phyloP scores from a whole-genome alignment of 108 stramenopile species.

The Nitzschia sp. region DNA sequence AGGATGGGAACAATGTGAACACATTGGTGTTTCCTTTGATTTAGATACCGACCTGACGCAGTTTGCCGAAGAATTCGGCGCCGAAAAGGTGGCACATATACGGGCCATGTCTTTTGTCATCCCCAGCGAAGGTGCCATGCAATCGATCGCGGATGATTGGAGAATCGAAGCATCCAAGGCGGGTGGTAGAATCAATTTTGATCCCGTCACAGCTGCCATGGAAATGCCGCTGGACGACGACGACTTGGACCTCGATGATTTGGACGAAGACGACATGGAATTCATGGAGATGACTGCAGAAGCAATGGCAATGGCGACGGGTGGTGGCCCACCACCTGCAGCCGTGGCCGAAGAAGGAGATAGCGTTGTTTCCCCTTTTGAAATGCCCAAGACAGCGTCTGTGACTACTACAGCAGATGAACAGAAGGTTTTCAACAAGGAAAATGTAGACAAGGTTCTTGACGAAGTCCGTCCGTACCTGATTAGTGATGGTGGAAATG shows the following conservation, averaged over 20 bases:
- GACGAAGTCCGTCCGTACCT: slow-evolving; percentile 96
- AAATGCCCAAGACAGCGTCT: slow-evolving; percentile 18
- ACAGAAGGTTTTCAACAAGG: slow-evolving; percentile 65
- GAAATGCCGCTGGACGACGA: slow-evolving; percentile 47
- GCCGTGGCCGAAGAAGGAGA: slow-evolving; percentile 1
- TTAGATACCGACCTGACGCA: slow-evolving; percentile 37
- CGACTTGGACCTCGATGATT: slow-evolving; percentile 79
- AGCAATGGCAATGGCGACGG: slow-evolving; percentile 23
- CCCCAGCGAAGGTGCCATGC: slow-evolving; percentile 78
- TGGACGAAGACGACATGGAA: slow-evolving; percentile 68
- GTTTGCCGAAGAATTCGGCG: slow-evolving; percentile 15
- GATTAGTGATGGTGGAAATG: slow-evolving; percentile 95
- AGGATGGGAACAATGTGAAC: slow-evolving; percentile 68
- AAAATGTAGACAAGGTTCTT: slow-evolving; percentile 91
- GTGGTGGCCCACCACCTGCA: neutral
- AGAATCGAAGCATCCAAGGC: slow-evolving; percentile 47
- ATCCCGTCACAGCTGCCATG: slow-evolving; percentile 29
- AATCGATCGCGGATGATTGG: slow-evolving; percentile 74
- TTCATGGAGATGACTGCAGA: slow-evolving; percentile 68
- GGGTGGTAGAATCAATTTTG: slow-evolving; percentile 39
- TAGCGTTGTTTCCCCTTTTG: slow-evolving; percentile 62
- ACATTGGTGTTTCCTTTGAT: slow-evolving; percentile 69
- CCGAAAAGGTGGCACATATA: slow-evolving; percentile 52
- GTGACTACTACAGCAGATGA: slow-evolving; percentile 25
- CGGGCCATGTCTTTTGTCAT: slow-evolving; percentile 72